Base-by-base conservation (phyloP, 495 filamentous ascomycete genomes). In the Podospora comata region DNA sequence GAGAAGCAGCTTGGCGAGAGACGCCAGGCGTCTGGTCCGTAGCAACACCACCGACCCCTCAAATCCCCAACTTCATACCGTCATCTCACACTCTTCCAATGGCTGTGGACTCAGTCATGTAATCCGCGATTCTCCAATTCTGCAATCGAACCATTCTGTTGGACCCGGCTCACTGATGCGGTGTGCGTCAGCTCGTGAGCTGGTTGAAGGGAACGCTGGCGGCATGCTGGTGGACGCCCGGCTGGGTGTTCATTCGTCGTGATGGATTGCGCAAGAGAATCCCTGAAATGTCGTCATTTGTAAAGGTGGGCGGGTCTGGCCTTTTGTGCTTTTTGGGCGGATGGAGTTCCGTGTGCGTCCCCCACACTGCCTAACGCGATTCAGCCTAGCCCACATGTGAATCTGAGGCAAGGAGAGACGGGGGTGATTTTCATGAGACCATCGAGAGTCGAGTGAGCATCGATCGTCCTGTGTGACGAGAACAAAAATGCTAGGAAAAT, bases 221-320 rank as follows among this genome's bases (percentile, higher is more conserved):
- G 28, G 18, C 15, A 63, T 32, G 30, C 61, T 26, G 30, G n/a
- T 13, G 34, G 32, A 19, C 15, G 28, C 53, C 62, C 64, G 70
- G 60, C 67, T 67, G 67, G 64, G 9, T 62, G 64, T 65, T 65
- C 39, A 69, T 28, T 58, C 34, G 67, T 61, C 59, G 58, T 23
- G 62, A 54, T 67, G 65, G 60, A 71, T 73, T 55, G 69, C 72
- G 72, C 67, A 70, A 70, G 28, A 62, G 18, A 23, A 70, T 57
- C 72, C 72, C 65, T 70, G 68, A n/a, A 54, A 70, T 68, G 65
- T 71, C 72, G 72, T 70, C 67, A 74, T 74, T 28, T 20, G 18
- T 27, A 62, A 39, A 58, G n/a, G 60, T 11, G 72, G 55, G 69
- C 64, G 44, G 64, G 39, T 19, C 27, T 44, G 34, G 56, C 72